Evolutionary conservation across 768 basidiomycete genomes (phyloP), one percentile per base, ranked within the genome.

Genomic region (Mycena polygramma): DNA sequence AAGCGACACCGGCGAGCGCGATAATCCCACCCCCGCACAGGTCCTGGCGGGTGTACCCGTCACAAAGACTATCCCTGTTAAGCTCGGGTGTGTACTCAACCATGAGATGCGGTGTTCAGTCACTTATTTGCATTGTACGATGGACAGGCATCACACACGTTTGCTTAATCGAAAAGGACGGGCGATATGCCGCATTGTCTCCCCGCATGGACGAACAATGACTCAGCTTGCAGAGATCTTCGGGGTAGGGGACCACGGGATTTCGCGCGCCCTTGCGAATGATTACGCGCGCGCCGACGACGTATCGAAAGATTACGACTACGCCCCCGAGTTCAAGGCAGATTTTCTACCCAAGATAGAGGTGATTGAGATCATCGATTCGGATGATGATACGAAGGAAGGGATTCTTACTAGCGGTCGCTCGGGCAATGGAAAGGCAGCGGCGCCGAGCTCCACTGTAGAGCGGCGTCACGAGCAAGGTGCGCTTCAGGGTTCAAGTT

Each of bases 1-100:
- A 20, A 61, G 59, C 19, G 59, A 61, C 22, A 49, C 59, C 46
- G 59, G 59, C 17, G 45, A 45, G 17, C 45, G 59, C 1, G 59
- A 61, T 30, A 61, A 61, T 30, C 59, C 59, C 9, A 35, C 59
- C 24, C 49, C 35, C n/a, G 36, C 19, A 35, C 43, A 61, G n/a
- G 46, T 61, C 19, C n/a, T 48, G 10, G 49, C 15, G 4, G 35
- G 36, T 20, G 19, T 11, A 35, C 45, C 59, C 20, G 59, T 61
- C 30, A n/a, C 10, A 8, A 48, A 49, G 24, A n/a, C 15, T 8
- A 48, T 61, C 46, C 20, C 2, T 4, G 24, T 49, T 39, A 7
- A 59, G 43, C n/a, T 13, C 13, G 59, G 48, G 48, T 49, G 58
- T 4, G 57, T 30, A 30, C 30, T 30, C 30, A 30, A 30, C 30